phyloP scores from a whole-genome alignment of 805 yeast species.

The Yamadazyma laniorum region DNA sequence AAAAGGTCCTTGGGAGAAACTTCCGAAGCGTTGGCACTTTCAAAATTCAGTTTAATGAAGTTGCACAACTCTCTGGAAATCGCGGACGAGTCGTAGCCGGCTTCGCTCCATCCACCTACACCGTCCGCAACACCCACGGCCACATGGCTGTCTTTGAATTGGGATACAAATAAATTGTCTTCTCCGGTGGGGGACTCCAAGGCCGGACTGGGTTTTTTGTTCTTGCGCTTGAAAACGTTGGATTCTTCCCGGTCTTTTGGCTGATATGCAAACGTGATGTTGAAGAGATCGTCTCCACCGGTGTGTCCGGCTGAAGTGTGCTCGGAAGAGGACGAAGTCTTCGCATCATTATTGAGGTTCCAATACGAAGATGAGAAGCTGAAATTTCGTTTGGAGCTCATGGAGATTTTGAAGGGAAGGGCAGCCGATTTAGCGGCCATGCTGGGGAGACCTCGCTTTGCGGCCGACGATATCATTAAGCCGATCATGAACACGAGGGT shows the following conservation, averaged over 20 bases:
- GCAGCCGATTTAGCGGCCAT: neutral
- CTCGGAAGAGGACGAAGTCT: constrained; percentile 10
- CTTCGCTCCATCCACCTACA: constrained; percentile 96
- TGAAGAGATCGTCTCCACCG: constrained; percentile 32
- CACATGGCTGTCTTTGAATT: constrained; percentile 35
- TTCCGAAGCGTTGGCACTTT: constrained; percentile 10
- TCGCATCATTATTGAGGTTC: constrained; percentile 11
- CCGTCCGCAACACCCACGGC: constrained; percentile 92
- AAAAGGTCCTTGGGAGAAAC: constrained; percentile 49
- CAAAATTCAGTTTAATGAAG: constrained; percentile 45
- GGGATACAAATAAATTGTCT: constrained; percentile 63
- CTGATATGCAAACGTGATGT: constrained; percentile 67
- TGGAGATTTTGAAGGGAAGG: neutral
- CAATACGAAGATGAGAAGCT: constrained; percentile 22
- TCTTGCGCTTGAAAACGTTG: constrained; percentile 37
- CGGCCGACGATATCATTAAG: constrained; percentile 12
- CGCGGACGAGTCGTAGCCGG: constrained; percentile 86
- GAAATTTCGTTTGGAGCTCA: constrained; percentile 15
- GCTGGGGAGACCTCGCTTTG: constrained; percentile 8
- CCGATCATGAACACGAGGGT: constrained; percentile 10
- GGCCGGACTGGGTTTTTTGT: constrained; percentile 39
- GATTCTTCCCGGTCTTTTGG: constrained; percentile 66
- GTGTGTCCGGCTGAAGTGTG: constrained; percentile 6
- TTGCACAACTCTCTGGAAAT: constrained; percentile 77
- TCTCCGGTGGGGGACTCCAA: constrained; percentile 60